phyloP scores from a whole-genome alignment of 2,329 filamentous ascomycete species.

The Aspergillus novoparasiticus region DNA sequence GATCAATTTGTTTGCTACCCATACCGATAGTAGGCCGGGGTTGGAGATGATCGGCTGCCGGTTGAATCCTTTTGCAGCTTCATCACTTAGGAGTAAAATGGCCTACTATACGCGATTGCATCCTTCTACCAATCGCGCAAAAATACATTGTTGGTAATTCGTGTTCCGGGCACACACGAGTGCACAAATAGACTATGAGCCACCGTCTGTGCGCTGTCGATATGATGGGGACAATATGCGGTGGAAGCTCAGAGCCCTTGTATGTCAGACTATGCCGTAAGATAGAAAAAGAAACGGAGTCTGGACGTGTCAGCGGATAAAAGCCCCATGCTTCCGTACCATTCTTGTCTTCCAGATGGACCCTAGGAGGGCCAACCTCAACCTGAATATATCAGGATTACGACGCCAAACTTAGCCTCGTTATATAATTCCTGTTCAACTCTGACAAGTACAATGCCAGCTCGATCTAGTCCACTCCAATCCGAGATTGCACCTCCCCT shows the following conservation, averaged over 20 bases:
- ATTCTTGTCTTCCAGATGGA: neutral
- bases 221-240: neutral
- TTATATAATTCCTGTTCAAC: neutral
- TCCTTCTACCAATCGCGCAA: neutral
- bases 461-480: constrained; percentile 16
- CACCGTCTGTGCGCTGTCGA: neutral
- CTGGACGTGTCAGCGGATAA: neutral
- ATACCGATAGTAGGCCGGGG: neutral
- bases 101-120: neutral
- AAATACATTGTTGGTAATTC: neutral
- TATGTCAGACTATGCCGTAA: neutral
- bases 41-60: neutral
- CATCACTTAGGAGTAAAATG: neutral
- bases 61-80: neutral
- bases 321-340: neutral
- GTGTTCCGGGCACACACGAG: neutral
- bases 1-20: neutral
- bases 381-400: neutral
- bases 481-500: constrained; percentile 35
- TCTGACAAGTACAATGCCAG: constrained; percentile 8
- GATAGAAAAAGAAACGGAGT: neutral
- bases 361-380: neutral
- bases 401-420: neutral
- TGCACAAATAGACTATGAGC: neutral
- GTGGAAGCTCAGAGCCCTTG: neutral